A percentile compares a stretch with the other conserved stretches of the same genome.
These are phyloP conservation scores for Mrakia blollopis DNA, from an alignment of 768 basidiomycete species.

Conservation along the genomic window DNA sequence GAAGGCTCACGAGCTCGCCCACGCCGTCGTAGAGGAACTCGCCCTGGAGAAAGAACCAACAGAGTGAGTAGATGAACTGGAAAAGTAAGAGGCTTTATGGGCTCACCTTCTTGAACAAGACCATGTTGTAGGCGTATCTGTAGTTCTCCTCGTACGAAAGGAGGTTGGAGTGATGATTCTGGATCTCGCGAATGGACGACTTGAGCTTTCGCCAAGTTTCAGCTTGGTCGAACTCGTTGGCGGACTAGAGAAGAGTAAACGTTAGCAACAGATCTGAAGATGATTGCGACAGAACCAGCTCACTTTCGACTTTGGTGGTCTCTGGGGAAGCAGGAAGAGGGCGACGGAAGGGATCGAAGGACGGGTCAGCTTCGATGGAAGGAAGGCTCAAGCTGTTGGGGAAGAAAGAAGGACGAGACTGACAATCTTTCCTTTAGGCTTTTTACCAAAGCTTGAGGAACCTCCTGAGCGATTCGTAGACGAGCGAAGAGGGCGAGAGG, in stretches of 20 bases:
- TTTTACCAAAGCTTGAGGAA: constrained; percentile 19
- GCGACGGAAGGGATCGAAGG: background rate
- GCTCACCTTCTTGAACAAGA: constrained; percentile 60
- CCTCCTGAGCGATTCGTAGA: background rate
- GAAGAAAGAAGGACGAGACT: background rate
- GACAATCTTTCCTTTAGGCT: constrained; percentile 31
- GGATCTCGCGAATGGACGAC: constrained; percentile 85
- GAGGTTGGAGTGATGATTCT: constrained; percentile 83
- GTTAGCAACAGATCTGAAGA: background rate
- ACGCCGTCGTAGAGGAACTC: constrained; percentile 83
- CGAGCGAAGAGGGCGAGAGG: background rate
- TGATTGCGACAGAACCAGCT: background rate
- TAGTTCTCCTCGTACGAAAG: constrained; percentile 92
- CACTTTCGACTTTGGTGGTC: constrained; percentile 22
- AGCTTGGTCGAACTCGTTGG: constrained; percentile 3
- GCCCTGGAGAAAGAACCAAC: constrained; percentile 50
- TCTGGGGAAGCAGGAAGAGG: background rate
- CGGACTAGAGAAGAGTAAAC: background rate
- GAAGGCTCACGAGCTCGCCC: constrained; percentile 67
- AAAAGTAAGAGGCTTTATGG: background rate
- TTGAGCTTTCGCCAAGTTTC: constrained; percentile 48
- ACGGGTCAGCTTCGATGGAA: background rate
- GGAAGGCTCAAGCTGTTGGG: no score
- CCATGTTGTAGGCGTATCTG: constrained; percentile 90
- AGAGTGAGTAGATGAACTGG: background rate